A percentile compares a stretch with the other conserved stretches of the same genome.
Evolutionary conservation across 1,284 basidiomycete genomes (phyloP).

Genomic region (Irpex sp.): DNA sequence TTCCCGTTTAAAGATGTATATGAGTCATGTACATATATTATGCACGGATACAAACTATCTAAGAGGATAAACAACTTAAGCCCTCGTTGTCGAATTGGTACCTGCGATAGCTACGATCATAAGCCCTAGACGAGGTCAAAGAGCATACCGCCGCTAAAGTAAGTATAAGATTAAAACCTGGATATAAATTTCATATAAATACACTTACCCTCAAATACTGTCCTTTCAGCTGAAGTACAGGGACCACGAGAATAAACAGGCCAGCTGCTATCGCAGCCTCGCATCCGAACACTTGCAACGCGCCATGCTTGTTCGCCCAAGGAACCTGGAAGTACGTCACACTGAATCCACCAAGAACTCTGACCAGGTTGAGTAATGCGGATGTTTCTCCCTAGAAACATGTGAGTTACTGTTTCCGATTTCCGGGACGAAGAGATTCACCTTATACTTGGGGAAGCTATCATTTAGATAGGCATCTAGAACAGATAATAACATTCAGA

Average conservation of each 20-base stretch:
- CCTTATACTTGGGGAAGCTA: conserved; percentile 45
- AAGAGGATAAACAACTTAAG: too few relatives aligned
- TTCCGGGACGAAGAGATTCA: conserved; percentile 12
- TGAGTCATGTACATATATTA: too few relatives aligned
- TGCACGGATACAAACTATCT: too few relatives aligned
- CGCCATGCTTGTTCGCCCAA: conserved; percentile 51
- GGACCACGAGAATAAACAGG: conserved; percentile 46
- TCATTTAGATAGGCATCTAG: conserved; percentile 48
- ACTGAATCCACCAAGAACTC: conserved; percentile 55
- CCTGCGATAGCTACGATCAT: too few relatives aligned
- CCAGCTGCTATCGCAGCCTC: conserved; percentile 35
- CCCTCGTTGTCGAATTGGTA: too few relatives aligned
- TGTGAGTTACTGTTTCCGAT: neutral
- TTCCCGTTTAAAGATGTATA: too few relatives aligned
- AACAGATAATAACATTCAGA: too few relatives aligned
- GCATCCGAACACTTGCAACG: conserved; percentile 50
- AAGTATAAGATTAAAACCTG: too few relatives aligned
- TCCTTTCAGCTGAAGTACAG: conserved; percentile 44
- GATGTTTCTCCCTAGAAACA: conserved; percentile 45
- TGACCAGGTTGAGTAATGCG: conserved; percentile 52
- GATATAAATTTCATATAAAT: too few relatives aligned
- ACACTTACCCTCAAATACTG: conserved; percentile 35
- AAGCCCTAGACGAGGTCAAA: too few relatives aligned
- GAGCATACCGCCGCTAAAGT: too few relatives aligned
- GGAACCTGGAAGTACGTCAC: conserved; percentile 62